Percentiles rank a stretch among this genome's conserved stretches.
These are phyloP conservation scores for Pinus taeda DNA, from an alignment of 75 land plant genomes.

Conservation along the genomic window DNA sequence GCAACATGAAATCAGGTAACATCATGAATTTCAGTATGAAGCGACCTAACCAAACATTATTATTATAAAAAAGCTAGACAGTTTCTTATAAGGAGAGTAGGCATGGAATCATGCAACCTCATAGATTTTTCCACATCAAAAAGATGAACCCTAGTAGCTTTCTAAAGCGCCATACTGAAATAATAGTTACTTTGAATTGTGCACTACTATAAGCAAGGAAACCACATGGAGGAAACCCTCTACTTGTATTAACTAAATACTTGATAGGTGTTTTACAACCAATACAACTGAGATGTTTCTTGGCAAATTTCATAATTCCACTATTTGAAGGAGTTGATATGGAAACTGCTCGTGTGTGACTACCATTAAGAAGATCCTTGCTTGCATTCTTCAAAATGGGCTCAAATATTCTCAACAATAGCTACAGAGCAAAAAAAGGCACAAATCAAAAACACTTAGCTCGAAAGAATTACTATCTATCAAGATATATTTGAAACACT, in stretches of 20 bases:
- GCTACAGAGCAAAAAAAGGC: conserved; percentile 40
- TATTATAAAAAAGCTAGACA: too few species aligned
- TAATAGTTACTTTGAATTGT: not conserved
- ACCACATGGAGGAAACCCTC: not conserved
- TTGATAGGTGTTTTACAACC: conserved; percentile 94
- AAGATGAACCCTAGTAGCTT: not conserved
- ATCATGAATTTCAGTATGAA: not conserved
- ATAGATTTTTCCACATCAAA: not conserved
- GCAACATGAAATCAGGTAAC: conserved; percentile 2
- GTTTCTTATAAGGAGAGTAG: not conserved
- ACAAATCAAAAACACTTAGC: not conserved
- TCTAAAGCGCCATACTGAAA: not conserved
- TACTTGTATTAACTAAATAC: conserved; percentile 29
- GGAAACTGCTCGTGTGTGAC: conserved; percentile 89
- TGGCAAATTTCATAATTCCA: conserved; percentile 99
- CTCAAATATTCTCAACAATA: conserved; percentile 88
- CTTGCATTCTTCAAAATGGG: conserved; percentile 94
- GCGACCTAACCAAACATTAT: too few species aligned
- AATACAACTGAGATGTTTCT: conserved; percentile 86
- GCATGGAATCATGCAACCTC: not conserved
- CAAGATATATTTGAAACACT: not conserved
- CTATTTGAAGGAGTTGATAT: conserved; percentile 93
- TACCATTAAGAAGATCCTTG: conserved; percentile 87
- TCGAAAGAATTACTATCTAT: not conserved
- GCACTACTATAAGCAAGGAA: not conserved